phyloP scores from a whole-genome alignment of 768 basidiomycete genomes.

The Russula compacta region DNA sequence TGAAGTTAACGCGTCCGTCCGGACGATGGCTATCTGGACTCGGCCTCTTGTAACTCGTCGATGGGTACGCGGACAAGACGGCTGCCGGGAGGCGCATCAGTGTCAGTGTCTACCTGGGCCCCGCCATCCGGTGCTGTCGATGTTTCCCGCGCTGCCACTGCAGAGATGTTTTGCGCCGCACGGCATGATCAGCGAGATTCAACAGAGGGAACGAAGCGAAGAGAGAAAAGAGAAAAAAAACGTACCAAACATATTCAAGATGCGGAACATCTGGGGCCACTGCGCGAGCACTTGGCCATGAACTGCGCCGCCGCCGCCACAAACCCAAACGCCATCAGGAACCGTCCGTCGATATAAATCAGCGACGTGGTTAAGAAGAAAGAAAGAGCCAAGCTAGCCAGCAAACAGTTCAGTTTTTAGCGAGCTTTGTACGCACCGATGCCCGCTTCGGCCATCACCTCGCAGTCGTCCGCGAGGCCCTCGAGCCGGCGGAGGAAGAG shows the following conservation, averaged over 20 bases:
- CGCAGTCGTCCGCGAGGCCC: conserved; percentile 59
- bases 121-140: conserved; percentile 24
- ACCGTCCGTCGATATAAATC: background rate
- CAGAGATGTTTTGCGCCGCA: background rate
- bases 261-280: conserved; percentile 79
- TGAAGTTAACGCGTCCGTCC: background rate
- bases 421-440: conserved; percentile 35
- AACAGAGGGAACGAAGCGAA: background rate
- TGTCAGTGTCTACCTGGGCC: background rate
- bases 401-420: background rate
- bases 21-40: conserved; percentile 11
- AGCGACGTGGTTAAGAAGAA: background rate
- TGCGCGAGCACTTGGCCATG: conserved; percentile 71
- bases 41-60: conserved; percentile 45
- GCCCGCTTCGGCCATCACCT: conserved; percentile 71
- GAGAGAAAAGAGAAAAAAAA: too few relatives aligned
- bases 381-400: background rate
- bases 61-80: conserved; percentile 67
- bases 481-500: conserved; percentile 61
- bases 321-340: background rate
- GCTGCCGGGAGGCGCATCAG: conserved; percentile 35
- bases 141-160: conserved; percentile 44
- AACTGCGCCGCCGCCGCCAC: conserved; percentile 32
- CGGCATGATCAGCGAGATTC: background rate
- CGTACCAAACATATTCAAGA: conserved; percentile 60